A percentile compares a stretch with the other conserved stretches of the same genome.
Evolutionary conservation across 2,329 filamentous ascomycete species (phyloP).

Genomic region (Fusarium torulosum): DNA sequence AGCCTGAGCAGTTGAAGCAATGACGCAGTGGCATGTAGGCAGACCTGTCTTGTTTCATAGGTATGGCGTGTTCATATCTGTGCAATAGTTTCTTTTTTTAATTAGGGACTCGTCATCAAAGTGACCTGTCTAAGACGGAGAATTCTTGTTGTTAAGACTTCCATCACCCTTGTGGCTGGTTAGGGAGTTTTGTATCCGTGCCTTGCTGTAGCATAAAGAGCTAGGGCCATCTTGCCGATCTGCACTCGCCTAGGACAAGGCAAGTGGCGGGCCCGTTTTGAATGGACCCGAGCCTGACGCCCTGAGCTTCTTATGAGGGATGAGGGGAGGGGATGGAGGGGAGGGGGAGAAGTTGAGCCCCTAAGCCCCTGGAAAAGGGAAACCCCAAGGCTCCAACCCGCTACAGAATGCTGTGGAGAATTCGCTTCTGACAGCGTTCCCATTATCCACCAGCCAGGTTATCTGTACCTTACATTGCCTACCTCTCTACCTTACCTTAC

Average conservation of each 20-base stretch:
- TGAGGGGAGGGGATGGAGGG: conserved; percentile 4
- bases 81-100: neutral
- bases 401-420: conserved; percentile 34
- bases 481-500: conserved; percentile 5
- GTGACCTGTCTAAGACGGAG: conserved; percentile 24
- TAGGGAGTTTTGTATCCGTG: neutral
- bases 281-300: conserved; percentile 6
- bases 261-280: conserved; percentile 19
- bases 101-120: conserved; percentile 36
- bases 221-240: conserved; percentile 46
- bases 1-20: neutral
- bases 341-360: conserved; percentile 6
- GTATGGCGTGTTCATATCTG: neutral
- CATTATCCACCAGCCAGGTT: conserved; percentile 39
- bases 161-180: conserved; percentile 15
- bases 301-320: neutral
- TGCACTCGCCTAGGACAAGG: conserved; percentile 29
- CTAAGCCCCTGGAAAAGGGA: conserved; percentile 45
- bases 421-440: conserved; percentile 52
- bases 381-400: conserved; percentile 34
- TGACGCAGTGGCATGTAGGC: neutral
- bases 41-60: neutral
- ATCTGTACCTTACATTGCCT: neutral
- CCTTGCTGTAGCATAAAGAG: conserved; percentile 19
- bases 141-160: conserved; percentile 1